Evolutionary conservation across 2,329 filamentous ascomycete genomes (phyloP).

Genomic region (Penicillium expansum): DNA sequence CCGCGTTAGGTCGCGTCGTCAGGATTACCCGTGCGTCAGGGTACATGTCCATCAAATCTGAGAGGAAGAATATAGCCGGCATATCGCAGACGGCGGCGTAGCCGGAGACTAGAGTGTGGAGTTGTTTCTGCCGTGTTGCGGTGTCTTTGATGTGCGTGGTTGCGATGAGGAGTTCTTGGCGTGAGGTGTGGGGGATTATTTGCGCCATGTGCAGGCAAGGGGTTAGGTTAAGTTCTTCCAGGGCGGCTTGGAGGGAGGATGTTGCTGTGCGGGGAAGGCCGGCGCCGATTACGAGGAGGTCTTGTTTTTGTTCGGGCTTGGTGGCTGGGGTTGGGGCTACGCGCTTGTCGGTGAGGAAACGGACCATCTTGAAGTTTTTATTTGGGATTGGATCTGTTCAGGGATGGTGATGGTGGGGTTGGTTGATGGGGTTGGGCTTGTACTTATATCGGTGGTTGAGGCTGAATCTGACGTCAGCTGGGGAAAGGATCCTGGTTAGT

Average conservation of each 20-base stretch:
- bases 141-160: not conserved
- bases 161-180: slow-evolving; percentile 3
- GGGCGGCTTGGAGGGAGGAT: slow-evolving; percentile 14
- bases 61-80: slow-evolving; percentile 7
- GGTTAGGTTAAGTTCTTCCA: slow-evolving; percentile 6
- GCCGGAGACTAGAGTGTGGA: slow-evolving; percentile 7
- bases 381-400: too few relatives aligned
- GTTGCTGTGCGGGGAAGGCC: slow-evolving; percentile 15
- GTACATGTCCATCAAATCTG: slow-evolving; percentile 13
- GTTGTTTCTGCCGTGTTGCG: slow-evolving; percentile 4
- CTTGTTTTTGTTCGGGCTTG: not conserved
- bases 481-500: not conserved
- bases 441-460: too few relatives aligned
- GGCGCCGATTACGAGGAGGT: slow-evolving; percentile 9
- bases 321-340: too few relatives aligned
- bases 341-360: too few relatives aligned
- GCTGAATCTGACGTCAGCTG: too few relatives aligned
- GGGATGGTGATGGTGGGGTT: too few relatives aligned
- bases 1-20: slow-evolving; percentile 1
- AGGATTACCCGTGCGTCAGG: slow-evolving; percentile 5
- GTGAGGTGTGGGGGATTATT: slow-evolving; percentile 7
- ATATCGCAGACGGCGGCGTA: too few relatives aligned
- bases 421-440: too few relatives aligned
- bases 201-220: slow-evolving; percentile 15
- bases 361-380: not conserved